Base-by-base conservation (phyloP, 78 protist species). In the Emiliania huxleyi region DNA sequence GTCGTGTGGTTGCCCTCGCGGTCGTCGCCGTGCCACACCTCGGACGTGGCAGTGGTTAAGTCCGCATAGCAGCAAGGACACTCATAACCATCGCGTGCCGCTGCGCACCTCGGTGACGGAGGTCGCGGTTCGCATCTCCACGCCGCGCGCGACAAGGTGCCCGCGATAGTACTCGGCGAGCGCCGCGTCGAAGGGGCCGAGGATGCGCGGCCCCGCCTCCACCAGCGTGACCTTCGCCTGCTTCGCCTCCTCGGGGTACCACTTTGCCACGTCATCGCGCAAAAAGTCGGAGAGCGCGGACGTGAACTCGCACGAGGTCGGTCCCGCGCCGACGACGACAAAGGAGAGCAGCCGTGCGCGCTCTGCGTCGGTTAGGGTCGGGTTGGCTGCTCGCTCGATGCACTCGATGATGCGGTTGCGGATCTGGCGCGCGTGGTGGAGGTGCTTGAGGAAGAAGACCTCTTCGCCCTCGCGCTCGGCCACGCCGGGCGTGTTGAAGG, bases 261-360 rank as follows among this genome's bases (percentile, higher is more conserved):
- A 90, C 4, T 83, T 11, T 12, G 83, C 0, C 21, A 48, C 62
- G 33, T 90, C 92, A 11, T 21, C 33, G 23, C 38, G 6, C 37
- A 90, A 25, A 25, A 90, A 90, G 48, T 90, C 92, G 73, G 25
- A 48, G 33, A 90, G 92, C 92, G 56, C 92, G 46, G 83, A 6
- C n/a, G 81, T 40, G 79, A 90, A 90, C 45, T 90, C 92, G 45
- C 92, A 90, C n/a, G 55, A 40, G 23, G 92, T 90, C n/a, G 92
- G 92, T 5, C 92, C 92, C 33, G 83, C 92, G 15, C 92, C 92
- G 1, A 90, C 92, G 75, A 90, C 92, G 40, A 90, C 81, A n/a
- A 90, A 90, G 1, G 85, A 42, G n/a, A 90, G 25, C 29, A 90
- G 81, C 5, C 8, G 11, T 19, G 5, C 33, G 11, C 23, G n/a